Conservation (phyloP, 805 yeast species). For the Pichia deserticola region DNA sequence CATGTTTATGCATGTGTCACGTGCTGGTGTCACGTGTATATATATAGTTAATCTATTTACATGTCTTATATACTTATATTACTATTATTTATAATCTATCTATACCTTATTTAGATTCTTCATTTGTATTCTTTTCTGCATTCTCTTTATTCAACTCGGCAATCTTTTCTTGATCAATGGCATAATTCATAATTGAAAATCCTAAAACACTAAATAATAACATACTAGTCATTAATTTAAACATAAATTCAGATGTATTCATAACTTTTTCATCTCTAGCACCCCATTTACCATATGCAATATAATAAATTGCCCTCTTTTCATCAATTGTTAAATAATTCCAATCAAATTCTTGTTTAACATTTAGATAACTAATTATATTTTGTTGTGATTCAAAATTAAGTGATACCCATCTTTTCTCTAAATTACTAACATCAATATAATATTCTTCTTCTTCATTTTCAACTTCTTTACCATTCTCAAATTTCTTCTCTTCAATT, state of each 20-base stretch:
- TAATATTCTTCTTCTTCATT: conserved; percentile 22
- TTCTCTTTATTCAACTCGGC: conserved; percentile 5
- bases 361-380: conserved; percentile 29
- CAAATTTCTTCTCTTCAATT: background rate
- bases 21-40: too few species aligned
- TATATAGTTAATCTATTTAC: too few species aligned
- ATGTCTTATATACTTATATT: too few species aligned
- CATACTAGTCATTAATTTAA: conserved; percentile 27
- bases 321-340: conserved; percentile 38
- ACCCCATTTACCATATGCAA: conserved; percentile 59
- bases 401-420: conserved; percentile 28
- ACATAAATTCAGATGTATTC: conserved; percentile 27
- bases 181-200: conserved; percentile 26
- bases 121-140: background rate
- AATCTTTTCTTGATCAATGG: conserved; percentile 22
- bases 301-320: conserved; percentile 51
- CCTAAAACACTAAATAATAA: conserved; percentile 29
- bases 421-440: conserved; percentile 27
- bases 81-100: too few species aligned
- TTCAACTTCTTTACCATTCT: background rate
- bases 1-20: too few species aligned
- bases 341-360: conserved; percentile 34
- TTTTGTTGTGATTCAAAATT: conserved; percentile 29
- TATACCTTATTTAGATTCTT: background rate
- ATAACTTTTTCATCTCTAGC: conserved; percentile 35